phyloP scores from a whole-genome alignment of 1,284 basidiomycete species.

The Malassezia dermatis region DNA sequence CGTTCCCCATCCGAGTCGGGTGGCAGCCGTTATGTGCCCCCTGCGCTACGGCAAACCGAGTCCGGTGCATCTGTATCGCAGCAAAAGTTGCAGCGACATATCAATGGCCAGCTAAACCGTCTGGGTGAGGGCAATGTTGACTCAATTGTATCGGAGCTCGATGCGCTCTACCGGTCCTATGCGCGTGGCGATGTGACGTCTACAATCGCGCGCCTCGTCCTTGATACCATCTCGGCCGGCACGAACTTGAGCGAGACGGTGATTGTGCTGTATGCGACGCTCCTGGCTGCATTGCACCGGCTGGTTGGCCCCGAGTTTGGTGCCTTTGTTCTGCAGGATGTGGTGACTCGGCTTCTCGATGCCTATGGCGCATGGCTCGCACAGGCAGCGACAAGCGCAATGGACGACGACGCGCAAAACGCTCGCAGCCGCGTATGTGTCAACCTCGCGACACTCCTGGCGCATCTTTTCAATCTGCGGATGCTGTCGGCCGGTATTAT shows the following conservation, averaged over 20 bases:
- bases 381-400: neutral
- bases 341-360: slow-evolving; percentile 24
- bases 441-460: slow-evolving; percentile 75
- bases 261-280: slow-evolving; percentile 77
- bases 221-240: slow-evolving; percentile 71
- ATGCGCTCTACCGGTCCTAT: slow-evolving; percentile 66
- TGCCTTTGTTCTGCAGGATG: slow-evolving; percentile 48
- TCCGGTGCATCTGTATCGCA: slow-evolving; percentile 51
- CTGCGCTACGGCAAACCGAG: slow-evolving; percentile 48
- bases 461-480: slow-evolving; percentile 90
- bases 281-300: slow-evolving; percentile 73
- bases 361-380: slow-evolving; percentile 14
- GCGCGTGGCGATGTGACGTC: slow-evolving; percentile 75
- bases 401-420: slow-evolving; percentile 12
- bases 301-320: slow-evolving; percentile 83
- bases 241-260: slow-evolving; percentile 74
- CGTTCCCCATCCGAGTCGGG: neutral
- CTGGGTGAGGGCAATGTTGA: slow-evolving; percentile 77
- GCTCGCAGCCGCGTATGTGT: slow-evolving; percentile 62
- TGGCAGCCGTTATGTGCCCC: slow-evolving; percentile 50
- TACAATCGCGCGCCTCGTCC: slow-evolving; percentile 65
- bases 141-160: slow-evolving; percentile 65
- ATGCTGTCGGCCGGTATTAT: slow-evolving; percentile 76
- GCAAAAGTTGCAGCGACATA: slow-evolving; percentile 63
- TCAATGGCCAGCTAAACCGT: slow-evolving; percentile 82